Evolutionary conservation across 305 asterid genomes (phyloP), one percentile per base, ranked within the genome.

Genomic region (Petunia hybrid): DNA sequence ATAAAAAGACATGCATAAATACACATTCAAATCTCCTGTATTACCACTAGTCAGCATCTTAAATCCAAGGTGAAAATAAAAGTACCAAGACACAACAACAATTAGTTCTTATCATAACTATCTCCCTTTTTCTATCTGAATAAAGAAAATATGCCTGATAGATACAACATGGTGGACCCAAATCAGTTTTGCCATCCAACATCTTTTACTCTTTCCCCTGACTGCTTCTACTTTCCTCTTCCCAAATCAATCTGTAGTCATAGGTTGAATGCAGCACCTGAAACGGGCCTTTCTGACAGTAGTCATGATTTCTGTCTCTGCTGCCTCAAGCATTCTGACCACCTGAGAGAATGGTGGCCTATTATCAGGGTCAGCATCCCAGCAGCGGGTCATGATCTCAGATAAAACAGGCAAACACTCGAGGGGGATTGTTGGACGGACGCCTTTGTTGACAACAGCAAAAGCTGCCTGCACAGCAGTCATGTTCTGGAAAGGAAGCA

Each of bases 401-500:
- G 94, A 76, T 38, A 94, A 92, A 43, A 90, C 95, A 1, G 93
- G 98, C 64, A 95, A 94, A 70, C 97, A 91, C 78, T 95, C 98
- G 7, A 79, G 83, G 8, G 99, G 98, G 70, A 91, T 87, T 31
- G 88, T 86, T 14, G 99, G 99, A 6, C 99, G 95, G 38, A 92
- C 93, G 2, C 99, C 97, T 82, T 95, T 95, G 92, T 93, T 95
- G 79, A 95, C 99, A 46, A 95, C 99, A 3, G 97, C 97, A 83
- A 95, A 95, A 45, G 98, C 99, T 2, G 99, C 98, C 89, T 94
- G 98, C 10, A 95, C 98, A 56, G 98, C 98, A 3, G 98, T 93
- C 98, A 95, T 93, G 77, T 93, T 93, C 88, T 87, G 95, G 87
- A 93, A 95, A 0, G 98, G 98, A 48, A 93, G 97, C 97, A 92